A percentile compares a stretch with the other conserved stretches of the same genome.
These are phyloP conservation scores for Triticum monococcum DNA, from an alignment of 176 grass and related monocot species.

Conservation along the genomic window DNA sequence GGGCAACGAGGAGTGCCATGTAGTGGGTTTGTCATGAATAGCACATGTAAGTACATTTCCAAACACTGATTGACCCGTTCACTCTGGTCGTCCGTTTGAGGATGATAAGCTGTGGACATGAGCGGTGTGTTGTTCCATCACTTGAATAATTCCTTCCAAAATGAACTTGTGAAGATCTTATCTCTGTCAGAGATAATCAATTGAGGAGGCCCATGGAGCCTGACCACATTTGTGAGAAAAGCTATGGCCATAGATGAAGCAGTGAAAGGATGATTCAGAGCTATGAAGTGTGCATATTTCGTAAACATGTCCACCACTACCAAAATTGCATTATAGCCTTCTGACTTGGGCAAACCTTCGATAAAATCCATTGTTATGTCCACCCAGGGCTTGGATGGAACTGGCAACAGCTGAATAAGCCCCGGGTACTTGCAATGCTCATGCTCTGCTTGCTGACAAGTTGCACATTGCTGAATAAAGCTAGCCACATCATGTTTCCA, in stretches of 20 bases:
- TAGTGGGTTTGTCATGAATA: too few species aligned
- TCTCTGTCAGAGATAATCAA: too few species aligned
- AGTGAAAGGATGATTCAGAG: not conserved
- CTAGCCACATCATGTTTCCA: not conserved
- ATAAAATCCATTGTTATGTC: not conserved
- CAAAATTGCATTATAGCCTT: not conserved
- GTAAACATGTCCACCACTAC: not conserved
- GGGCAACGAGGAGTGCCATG: too few species aligned
- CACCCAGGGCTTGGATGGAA: not conserved
- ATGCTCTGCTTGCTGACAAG: not conserved
- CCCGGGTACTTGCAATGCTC: not conserved
- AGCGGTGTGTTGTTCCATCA: too few species aligned
- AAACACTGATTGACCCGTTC: too few species aligned
- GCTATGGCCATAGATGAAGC: not conserved
- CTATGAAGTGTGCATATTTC: not conserved
- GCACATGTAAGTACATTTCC: too few species aligned
- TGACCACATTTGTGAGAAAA: not conserved
- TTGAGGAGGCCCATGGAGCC: not conserved
- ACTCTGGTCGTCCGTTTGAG: too few species aligned
- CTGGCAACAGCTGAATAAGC: not conserved
- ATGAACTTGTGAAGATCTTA: too few species aligned
- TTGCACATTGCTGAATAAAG: not conserved
- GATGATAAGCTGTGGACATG: too few species aligned
- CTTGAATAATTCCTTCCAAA: too few species aligned
- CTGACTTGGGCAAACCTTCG: not conserved